Base-by-base conservation (phyloP, 495 filamentous ascomycete genomes). In the Hypoxylon fuscum region DNA sequence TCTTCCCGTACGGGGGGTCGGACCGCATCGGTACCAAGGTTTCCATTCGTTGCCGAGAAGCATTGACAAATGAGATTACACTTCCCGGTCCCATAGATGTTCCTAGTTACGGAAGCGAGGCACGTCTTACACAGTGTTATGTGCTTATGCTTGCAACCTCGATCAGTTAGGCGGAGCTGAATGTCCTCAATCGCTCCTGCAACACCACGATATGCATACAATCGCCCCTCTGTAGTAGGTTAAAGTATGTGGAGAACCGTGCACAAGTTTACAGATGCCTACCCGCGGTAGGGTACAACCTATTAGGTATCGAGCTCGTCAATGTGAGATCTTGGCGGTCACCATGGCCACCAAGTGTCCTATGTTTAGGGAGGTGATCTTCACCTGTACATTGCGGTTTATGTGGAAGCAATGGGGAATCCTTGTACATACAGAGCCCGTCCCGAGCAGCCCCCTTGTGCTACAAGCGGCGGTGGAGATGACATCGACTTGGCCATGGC, bases 1-100 rank as follows among this genome's bases (percentile, higher is more conserved):
- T 41, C 41, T 4, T 42, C 40, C 40, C 20, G 40, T 21, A 43
- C 38, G 14, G 8, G 22, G 41, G 41, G 18, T 23, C 41, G 41
- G 41, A 43, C 41, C 41, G 41, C 20, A 3, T 43, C 41, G 41
- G 20, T 43, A 43, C 41, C 41, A 43, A 12, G 3, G n/a, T n/a
- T n/a, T n/a, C 18, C 1, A 27, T 23, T 23, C 41, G 6, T 43
- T 43, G 41, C 41, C 41, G 23, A 43, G 41, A 43, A 23, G 11
- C 11, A 43, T 43, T 10, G 41, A 43, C 8, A 25, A 15, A 15
- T 43, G 3, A 9, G 37, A 40, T 40, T 18, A 15, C 37, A 9
- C 37, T 7, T 18, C 15, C 15, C 15, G 3, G n/a, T 20, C 37
- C 15, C 15, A 40, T 40, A 10, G 37, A 18, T 7, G 15, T 15